Conservation (phyloP, 2,329 filamentous ascomycete genomes). For the Penicillium sp. region DNA sequence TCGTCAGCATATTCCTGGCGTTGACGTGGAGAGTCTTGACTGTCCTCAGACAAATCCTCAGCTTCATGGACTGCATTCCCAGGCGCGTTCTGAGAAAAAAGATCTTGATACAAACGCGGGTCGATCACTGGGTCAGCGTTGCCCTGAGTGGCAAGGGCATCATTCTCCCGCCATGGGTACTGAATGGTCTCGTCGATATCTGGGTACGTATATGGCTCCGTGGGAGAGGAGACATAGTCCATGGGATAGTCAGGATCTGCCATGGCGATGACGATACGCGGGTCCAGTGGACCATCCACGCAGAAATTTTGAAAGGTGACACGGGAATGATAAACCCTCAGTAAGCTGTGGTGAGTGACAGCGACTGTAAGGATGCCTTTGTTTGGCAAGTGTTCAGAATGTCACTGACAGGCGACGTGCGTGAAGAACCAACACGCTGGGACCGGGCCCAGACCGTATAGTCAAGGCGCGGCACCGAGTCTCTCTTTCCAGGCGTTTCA, state of each 20-base stretch:
- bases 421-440: slow-evolving; percentile 19
- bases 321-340: neutral
- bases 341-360: neutral
- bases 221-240: slow-evolving; percentile 19
- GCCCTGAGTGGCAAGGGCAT: slow-evolving; percentile 20
- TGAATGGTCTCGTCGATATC: slow-evolving; percentile 42
- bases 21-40: slow-evolving; percentile 7
- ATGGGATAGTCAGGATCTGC: slow-evolving; percentile 24
- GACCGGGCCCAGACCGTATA: slow-evolving; percentile 30
- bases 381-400: neutral
- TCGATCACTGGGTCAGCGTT: slow-evolving; percentile 38
- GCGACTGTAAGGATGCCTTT: neutral
- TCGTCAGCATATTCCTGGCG: slow-evolving; percentile 15
- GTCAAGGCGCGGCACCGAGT: slow-evolving; percentile 22
- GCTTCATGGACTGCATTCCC: slow-evolving; percentile 6
- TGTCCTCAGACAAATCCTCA: slow-evolving; percentile 13
- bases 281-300: slow-evolving; percentile 3
- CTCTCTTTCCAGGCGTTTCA: slow-evolving; percentile 26
- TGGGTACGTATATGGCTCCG: slow-evolving; percentile 39
- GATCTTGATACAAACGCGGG: slow-evolving; percentile 41
- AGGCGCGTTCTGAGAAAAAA: slow-evolving; percentile 26
- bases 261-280: slow-evolving; percentile 19
- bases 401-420: slow-evolving; percentile 17
- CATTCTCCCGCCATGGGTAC: slow-evolving; percentile 42
- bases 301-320: neutral